Evolutionary conservation across 179 eudicot species (phyloP).

Genomic region (Drosera spatulata): DNA sequence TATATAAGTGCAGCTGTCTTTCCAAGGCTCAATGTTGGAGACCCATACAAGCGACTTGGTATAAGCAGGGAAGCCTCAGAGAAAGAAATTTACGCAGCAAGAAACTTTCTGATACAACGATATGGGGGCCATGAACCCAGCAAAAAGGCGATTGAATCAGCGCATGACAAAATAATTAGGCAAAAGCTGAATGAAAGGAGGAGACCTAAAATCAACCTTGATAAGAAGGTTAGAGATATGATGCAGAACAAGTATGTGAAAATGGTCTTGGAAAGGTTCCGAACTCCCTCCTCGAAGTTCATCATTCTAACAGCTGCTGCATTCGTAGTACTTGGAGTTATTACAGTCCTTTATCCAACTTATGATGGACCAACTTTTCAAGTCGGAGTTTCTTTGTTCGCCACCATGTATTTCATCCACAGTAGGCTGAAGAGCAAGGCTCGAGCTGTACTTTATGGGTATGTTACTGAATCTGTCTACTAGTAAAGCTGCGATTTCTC

Average conservation of each 20-base stretch:
- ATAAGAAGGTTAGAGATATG: constrained; percentile 69
- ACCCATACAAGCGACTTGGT: constrained; percentile 91
- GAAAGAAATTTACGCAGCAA: constrained; percentile 86
- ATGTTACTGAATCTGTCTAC: constrained; percentile 9
- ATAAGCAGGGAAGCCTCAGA: constrained; percentile 88
- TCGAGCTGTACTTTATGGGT: constrained; percentile 78
- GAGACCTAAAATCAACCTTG: constrained; percentile 69
- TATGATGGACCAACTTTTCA: constrained; percentile 97
- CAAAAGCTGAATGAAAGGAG: constrained; percentile 72
- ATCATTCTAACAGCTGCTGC: constrained; percentile 49
- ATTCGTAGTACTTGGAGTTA: constrained; percentile 59
- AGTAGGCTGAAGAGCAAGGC: constrained; percentile 65
- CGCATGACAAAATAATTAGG: constrained; percentile 95
- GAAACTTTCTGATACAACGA: constrained; percentile 76
- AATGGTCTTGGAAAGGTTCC: constrained; percentile 65
- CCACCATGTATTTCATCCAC: constrained; percentile 63
- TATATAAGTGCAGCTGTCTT: constrained; percentile 50
- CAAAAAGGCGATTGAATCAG: constrained; percentile 87
- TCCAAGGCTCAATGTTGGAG: constrained; percentile 80
- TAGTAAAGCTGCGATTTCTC: too few species aligned
- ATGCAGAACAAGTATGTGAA: constrained; percentile 59
- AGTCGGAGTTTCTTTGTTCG: constrained; percentile 73
- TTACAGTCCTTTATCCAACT: constrained; percentile 85
- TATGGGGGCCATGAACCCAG: constrained; percentile 84
- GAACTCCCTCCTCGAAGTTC: constrained; percentile 60